These are phyloP conservation scores for Lasiosphaeria ovina DNA, from an alignment of 495 filamentous ascomycete genomes.

Conservation along the genomic window DNA sequence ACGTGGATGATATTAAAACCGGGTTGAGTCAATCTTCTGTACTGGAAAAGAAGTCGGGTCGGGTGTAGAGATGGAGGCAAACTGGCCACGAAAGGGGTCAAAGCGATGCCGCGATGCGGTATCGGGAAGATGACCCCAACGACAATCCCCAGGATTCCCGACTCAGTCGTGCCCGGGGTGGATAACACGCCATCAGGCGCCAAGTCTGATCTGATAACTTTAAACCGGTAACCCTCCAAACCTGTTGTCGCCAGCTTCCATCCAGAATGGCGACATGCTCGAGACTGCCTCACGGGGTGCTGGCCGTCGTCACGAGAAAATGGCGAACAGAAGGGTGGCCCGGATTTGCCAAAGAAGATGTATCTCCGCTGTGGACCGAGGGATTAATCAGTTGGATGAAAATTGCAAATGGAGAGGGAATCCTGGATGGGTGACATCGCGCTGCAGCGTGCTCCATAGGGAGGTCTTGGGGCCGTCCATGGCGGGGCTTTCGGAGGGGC, in stretches of 20 bases:
- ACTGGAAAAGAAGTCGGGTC: not conserved
- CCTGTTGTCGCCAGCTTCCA: not conserved
- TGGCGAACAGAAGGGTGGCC: not conserved
- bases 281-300: not conserved
- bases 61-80: not conserved
- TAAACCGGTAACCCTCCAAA: conserved; percentile 1
- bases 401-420: not conserved
- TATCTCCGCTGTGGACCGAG: not conserved
- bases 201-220: conserved; percentile 19
- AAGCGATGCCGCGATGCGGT: no score
- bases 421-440: not conserved
- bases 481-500: not conserved
- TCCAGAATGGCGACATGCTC: not conserved
- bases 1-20: no score
- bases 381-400: not conserved
- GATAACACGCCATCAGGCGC: not conserved
- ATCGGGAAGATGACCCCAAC: no score
- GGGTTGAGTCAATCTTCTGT: no score
- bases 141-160: no score
- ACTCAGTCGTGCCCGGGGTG: no score
- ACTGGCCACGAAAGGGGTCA: no score
- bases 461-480: not conserved
- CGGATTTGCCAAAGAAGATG: not conserved
- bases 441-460: not conserved
- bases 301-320: not conserved